Evolutionary conservation across 306 rosid species (phyloP), one percentile per base, ranked within the genome.

Genomic region (Medicago arabica): DNA sequence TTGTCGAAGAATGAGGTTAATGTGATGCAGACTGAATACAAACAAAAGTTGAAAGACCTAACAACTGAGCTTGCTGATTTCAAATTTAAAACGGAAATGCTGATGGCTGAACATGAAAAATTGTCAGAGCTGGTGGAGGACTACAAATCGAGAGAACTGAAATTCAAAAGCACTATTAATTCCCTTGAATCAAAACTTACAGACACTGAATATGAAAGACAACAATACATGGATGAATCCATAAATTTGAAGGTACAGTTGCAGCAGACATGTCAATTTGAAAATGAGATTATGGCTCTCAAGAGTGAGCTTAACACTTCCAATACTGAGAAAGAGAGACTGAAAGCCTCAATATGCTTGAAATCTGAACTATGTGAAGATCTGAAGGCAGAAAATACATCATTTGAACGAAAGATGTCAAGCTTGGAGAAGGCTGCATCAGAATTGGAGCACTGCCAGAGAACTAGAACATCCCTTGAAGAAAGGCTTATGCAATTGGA

Each of bases 401-500:
- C 73, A 23, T 80, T 65, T 68, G 71, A 63, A 63, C 75, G 53
- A 71, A 83, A 72, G 83, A 75, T 88, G 25, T 83, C 75, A 71
- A 59, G 64, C 64, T 71, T 87, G 81, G 86, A 86, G 75, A 86
- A 82, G 72, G 78, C 67, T 21, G 49, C 71, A 4, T 74, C 81
- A 66, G 85, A 84, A 76, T 76, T 86, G 78, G 89, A 83, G 67
- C 90, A 84, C 72, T 83, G 83, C 71, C 71, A 79, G 49, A 74
- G 76, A 38, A 73, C 77, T 76, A 87, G 72, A 82, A 75, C 65
- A 54, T 58, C 80, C 38, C 80, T 88, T 7, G 87, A 90, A 72
- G 91, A 90, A 80, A 88, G 75, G 75, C 75, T 90, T 81, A 38
- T 73, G 78, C 85, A 84, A 79, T 71, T 83, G 38, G 89, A 86